A percentile compares a stretch with the other conserved stretches of the same genome.
These are phyloP conservation scores for Tylopilus plumbeoviolaceoides DNA, from an alignment of 768 basidiomycete species.

Conservation along the genomic window DNA sequence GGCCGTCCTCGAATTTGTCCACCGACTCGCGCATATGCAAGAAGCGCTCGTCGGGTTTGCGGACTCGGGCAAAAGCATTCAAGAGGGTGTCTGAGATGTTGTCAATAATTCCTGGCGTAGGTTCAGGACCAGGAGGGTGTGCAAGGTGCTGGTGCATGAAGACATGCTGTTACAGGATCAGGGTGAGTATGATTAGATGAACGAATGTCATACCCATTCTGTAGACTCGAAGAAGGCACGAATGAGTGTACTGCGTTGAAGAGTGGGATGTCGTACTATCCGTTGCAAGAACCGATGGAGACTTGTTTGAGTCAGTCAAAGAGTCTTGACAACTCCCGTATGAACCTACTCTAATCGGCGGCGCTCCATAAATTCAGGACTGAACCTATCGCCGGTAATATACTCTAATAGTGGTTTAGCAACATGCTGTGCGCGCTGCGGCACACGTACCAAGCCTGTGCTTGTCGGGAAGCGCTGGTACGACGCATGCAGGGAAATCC, in stretches of 20 bases:
- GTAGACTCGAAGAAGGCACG: conserved; percentile 93
- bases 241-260: conserved; percentile 88
- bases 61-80: conserved; percentile 92
- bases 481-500: conserved; percentile 97
- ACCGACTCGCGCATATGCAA: conserved; percentile 86
- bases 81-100: conserved; percentile 93
- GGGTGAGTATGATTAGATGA: conserved; percentile 2
- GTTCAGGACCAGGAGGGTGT: conserved; percentile 84
- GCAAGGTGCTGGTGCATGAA: conserved; percentile 96
- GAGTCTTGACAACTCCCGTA: not conserved
- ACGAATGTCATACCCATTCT: conserved; percentile 78
- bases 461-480: conserved; percentile 94
- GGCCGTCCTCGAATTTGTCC: conserved; percentile 96
- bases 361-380: conserved; percentile 94
- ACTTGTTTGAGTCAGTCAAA: conserved; percentile 38
- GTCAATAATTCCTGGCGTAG: conserved; percentile 79
- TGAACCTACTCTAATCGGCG: conserved; percentile 75
- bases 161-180: conserved; percentile 60
- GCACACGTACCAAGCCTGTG: conserved; percentile 79
- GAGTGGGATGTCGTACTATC: conserved; percentile 87
- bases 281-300: conserved; percentile 91
- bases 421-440: not conserved
- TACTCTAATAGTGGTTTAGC: conserved; percentile 60
- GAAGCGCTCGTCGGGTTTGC: conserved; percentile 97
- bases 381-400: conserved; percentile 95